Conservation (phyloP, 2,329 filamentous ascomycete species). For the Tolypocladium nubicola region DNA sequence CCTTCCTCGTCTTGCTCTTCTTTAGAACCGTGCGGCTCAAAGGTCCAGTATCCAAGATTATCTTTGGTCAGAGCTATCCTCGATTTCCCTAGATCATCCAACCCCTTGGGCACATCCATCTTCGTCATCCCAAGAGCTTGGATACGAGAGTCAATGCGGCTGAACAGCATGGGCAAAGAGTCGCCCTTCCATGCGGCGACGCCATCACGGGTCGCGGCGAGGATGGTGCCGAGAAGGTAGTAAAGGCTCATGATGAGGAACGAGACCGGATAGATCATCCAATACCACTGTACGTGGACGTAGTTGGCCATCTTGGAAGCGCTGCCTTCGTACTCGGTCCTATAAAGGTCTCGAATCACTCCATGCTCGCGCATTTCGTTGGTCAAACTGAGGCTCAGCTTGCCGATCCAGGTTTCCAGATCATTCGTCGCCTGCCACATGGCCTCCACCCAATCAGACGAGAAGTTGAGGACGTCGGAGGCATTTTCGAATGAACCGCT, state of each 20-base stretch:
- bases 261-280: slow-evolving; percentile 23
- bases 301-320: slow-evolving; percentile 18
- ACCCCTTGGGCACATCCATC: slow-evolving; percentile 24
- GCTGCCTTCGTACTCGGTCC: slow-evolving; percentile 14
- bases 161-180: slow-evolving; percentile 28
- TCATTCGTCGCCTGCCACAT: slow-evolving; percentile 21
- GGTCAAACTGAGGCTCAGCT: slow-evolving; percentile 23
- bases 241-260: slow-evolving; percentile 22
- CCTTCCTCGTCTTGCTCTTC: not conserved
- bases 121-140: slow-evolving; percentile 17
- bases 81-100: slow-evolving; percentile 21
- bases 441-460: slow-evolving; percentile 26
- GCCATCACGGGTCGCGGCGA: slow-evolving; percentile 20
- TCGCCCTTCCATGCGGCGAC: slow-evolving; percentile 27
- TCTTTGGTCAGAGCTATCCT: slow-evolving; percentile 22
- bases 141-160: slow-evolving; percentile 21
- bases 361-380: slow-evolving; percentile 24
- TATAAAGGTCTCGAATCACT: slow-evolving; percentile 4
- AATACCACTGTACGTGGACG: slow-evolving; percentile 23
- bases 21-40: slow-evolving; percentile 11
- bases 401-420: slow-evolving; percentile 19
- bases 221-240: slow-evolving; percentile 24
- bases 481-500: slow-evolving; percentile 19
- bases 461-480: slow-evolving; percentile 17
- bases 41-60: slow-evolving; percentile 24